Base-by-base conservation (phyloP, 2,329 filamentous ascomycete species). In the Penicillium sp. region DNA sequence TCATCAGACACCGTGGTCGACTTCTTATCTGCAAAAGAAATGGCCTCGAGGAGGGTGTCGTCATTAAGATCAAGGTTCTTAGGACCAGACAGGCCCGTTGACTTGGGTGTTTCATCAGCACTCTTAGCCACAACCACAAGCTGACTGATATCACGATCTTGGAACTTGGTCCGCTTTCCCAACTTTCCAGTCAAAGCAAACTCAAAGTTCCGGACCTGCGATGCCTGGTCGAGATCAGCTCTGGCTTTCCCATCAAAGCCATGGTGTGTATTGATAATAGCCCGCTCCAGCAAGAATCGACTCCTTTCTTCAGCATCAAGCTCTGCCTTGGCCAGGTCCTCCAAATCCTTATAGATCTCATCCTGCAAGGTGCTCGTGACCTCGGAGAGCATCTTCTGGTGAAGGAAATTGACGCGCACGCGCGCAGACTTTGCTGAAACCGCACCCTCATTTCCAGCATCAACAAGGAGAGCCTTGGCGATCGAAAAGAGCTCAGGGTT, bases 41-140 rank as follows among this genome's bases (percentile, higher is more conserved):
- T 94, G 3, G 87, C 85, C 73, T 99, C 95, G 2, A 98, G 82
- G 0, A 99, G 82, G 0, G 95, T 98, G 72, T 99, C 95, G 68
- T 99, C 91, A 70, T 98, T 96, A 3, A 98, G 79, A 37, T 89
- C 84, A 14, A 98, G 74, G 2, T 89, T 88, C 66, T 89, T 84
- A 0, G 92, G 92, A 44, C 75, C 78, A 2, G 77, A 76, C 4
- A 72, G 68, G 19, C 66, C 62, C 6, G 63, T 54, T 18, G 66
- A 61, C 60, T 64, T 65, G 4, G 69, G 55, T 2, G 64, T 49
- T 33, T 77, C 71, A 24, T 78, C 77, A 6, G 80, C 81, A 71
- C 93, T 97, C 73, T 87, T 92, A 0, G 95, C 95, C 33, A 98
- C 79, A 2, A 99, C 91, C 1, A 99, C 90, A 31, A 99, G 82